Percentiles rank a stretch among this genome's conserved stretches.
phyloP scores from a whole-genome alignment of 2,329 filamentous ascomycete genomes.

The Plectosphaerella sp. region DNA sequence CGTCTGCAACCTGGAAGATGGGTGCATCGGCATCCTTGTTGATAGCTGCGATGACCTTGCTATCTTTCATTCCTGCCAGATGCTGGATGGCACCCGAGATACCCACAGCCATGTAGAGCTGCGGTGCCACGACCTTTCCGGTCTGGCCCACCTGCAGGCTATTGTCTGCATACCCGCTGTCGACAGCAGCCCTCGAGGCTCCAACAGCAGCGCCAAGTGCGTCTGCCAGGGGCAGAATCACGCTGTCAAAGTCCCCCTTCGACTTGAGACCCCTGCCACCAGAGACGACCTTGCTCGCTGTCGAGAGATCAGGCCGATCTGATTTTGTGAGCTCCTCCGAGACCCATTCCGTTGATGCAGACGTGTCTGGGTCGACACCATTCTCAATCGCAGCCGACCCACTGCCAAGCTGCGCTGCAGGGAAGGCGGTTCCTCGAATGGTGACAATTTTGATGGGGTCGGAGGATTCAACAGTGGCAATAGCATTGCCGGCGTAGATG shows the following conservation, averaged over 20 bases:
- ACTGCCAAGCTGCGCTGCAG: constrained; percentile 64
- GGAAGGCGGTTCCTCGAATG: constrained; percentile 88
- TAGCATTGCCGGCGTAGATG: constrained; percentile 97
- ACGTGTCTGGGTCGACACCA: constrained; percentile 76
- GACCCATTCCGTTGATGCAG: constrained; percentile 77
- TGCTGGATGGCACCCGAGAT: constrained; percentile 98
- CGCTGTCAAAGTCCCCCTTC: constrained; percentile 91
- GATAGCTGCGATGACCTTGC: constrained; percentile 97
- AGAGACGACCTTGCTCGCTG: constrained; percentile 85
- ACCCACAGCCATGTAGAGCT: constrained; percentile 91
- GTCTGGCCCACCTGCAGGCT: constrained; percentile 97
- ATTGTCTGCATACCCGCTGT: constrained; percentile 97
- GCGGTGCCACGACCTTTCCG: constrained; percentile 94
- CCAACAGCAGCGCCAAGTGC: constrained; percentile 92
- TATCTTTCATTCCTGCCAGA: constrained; percentile 98
- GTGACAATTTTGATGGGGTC: constrained; percentile 87
- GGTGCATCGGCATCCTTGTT: constrained; percentile 97
- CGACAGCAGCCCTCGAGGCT: constrained; percentile 89
- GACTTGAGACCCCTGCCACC: constrained; percentile 94
- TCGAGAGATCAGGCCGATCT: constrained; percentile 87
- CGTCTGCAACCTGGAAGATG: constrained; percentile 97
- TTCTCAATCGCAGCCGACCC: constrained; percentile 75
- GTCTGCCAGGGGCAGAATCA: constrained; percentile 91
- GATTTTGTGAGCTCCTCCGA: constrained; percentile 91
- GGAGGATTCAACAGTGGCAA: constrained; percentile 87